Conservation (phyloP, 139 green algal genomes). For the Tetraselmis chui region DNA sequence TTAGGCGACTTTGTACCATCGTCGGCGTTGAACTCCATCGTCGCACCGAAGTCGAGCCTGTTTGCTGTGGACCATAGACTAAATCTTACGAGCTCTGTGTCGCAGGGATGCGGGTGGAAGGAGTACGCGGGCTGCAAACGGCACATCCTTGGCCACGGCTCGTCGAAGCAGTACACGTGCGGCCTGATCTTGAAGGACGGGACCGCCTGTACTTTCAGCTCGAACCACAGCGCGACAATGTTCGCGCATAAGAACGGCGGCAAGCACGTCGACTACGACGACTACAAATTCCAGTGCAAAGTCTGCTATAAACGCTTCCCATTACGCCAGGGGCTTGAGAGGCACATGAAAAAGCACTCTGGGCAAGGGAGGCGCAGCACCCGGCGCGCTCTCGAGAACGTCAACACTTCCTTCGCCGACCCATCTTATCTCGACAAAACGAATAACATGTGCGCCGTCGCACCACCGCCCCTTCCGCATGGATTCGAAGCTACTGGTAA, state of each 20-base stretch:
- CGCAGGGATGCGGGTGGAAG: neutral
- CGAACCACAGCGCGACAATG: constrained; percentile 5
- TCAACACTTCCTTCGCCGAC: neutral
- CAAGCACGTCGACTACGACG: constrained; percentile 1
- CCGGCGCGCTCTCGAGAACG: neutral
- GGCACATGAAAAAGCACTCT: constrained; percentile 1
- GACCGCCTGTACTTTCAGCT: neutral
- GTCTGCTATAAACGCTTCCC: neutral
- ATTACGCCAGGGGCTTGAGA: neutral
- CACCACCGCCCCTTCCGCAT: neutral
- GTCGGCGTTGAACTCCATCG: neutral
- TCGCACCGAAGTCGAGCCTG: neutral
- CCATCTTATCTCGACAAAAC: neutral
- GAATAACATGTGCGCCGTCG: too few species aligned
- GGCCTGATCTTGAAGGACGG: neutral
- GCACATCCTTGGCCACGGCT: neutral
- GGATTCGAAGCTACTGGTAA: neutral
- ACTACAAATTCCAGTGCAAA: constrained; percentile 4
- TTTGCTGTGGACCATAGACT: neutral
- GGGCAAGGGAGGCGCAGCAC: neutral
- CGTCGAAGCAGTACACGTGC: neutral
- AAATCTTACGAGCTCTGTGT: neutral
- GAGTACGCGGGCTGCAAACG: neutral
- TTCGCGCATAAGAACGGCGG: neutral
- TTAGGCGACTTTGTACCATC: neutral